Conservation (phyloP, 2,329 filamentous ascomycete genomes). For the Setomelanomma holmii region DNA sequence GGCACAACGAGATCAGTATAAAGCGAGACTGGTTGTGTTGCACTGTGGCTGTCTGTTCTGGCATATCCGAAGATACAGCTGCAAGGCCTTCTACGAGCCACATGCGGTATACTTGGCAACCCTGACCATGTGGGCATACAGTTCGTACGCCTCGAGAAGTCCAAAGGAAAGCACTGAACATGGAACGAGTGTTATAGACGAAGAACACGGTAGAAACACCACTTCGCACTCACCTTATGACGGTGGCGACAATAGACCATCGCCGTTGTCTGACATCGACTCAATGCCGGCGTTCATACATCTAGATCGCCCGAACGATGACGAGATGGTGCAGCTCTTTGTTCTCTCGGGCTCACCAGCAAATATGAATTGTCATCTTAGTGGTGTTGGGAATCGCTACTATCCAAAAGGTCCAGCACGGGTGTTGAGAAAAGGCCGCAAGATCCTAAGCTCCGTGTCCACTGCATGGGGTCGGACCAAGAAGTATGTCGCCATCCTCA, state of each 20-base stretch:
- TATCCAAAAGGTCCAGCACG: constrained; percentile 9
- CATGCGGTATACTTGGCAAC: constrained; percentile 54
- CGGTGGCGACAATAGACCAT: background rate
- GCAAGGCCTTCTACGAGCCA: constrained; percentile 58
- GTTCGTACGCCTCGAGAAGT: constrained; percentile 15
- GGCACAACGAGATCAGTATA: constrained; percentile 61
- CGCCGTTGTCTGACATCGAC: constrained; percentile 2
- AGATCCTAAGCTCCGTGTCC: constrained; percentile 11
- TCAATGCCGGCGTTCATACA: constrained; percentile 56
- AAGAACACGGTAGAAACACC: background rate
- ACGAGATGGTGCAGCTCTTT: constrained; percentile 65
- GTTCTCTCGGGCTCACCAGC: constrained; percentile 53
- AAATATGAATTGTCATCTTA: constrained; percentile 11
- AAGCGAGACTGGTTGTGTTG: constrained; percentile 61
- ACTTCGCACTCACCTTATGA: constrained; percentile 19
- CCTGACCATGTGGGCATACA: constrained; percentile 58
- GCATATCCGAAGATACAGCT: constrained; percentile 59
- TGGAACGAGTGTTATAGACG: background rate
- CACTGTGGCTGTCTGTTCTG: constrained; percentile 62
- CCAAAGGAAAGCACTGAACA: background rate
- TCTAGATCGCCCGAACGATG: constrained; percentile 63
- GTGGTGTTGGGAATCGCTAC: constrained; percentile 14
- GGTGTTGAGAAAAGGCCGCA: constrained; percentile 12
- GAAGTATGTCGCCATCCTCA: background rate
- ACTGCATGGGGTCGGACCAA: constrained; percentile 15